A percentile compares a stretch with the other conserved stretches of the same genome.
Evolutionary conservation across 441 rosid species (phyloP).

Genomic region (Gossypium lobatum): DNA sequence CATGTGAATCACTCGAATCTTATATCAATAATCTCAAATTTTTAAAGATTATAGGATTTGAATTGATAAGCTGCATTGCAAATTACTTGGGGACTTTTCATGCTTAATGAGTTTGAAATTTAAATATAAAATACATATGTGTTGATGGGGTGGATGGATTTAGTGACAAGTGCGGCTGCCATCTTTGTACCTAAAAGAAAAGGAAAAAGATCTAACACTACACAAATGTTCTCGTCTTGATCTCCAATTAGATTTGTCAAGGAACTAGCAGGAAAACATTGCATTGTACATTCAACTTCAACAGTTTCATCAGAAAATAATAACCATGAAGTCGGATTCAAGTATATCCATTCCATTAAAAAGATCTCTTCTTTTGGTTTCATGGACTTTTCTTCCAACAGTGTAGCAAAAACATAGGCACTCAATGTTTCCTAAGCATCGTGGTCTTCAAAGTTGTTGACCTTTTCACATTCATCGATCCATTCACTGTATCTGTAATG

Average conservation of each 20-base stretch:
- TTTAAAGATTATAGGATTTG: not conserved
- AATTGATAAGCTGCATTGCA: not conserved
- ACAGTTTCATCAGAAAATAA: not conserved
- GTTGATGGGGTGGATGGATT: too few relatives aligned
- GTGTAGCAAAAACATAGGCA: not conserved
- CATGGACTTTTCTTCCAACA: not conserved
- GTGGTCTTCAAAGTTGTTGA: slow-evolving; percentile 65
- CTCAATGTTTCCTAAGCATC: slow-evolving; percentile 34
- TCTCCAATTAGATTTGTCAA: not conserved
- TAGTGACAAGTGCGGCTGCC: too few relatives aligned
- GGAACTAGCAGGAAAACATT: not conserved
- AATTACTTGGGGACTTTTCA: not conserved
- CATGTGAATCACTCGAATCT: too few relatives aligned
- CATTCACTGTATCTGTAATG: slow-evolving; percentile 51
- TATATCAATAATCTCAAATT: not conserved
- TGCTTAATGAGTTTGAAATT: not conserved
- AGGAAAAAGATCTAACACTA: not conserved
- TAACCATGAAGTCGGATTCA: not conserved
- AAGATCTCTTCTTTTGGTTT: not conserved
- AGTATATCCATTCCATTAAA: not conserved
- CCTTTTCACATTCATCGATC: slow-evolving; percentile 90
- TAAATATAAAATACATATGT: too few relatives aligned
- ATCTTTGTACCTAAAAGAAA: too few relatives aligned
- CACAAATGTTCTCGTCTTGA: not conserved
- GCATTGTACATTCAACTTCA: not conserved